phyloP scores from a whole-genome alignment of 257 asterid genomes.

The Scutellaria baicalensis region DNA sequence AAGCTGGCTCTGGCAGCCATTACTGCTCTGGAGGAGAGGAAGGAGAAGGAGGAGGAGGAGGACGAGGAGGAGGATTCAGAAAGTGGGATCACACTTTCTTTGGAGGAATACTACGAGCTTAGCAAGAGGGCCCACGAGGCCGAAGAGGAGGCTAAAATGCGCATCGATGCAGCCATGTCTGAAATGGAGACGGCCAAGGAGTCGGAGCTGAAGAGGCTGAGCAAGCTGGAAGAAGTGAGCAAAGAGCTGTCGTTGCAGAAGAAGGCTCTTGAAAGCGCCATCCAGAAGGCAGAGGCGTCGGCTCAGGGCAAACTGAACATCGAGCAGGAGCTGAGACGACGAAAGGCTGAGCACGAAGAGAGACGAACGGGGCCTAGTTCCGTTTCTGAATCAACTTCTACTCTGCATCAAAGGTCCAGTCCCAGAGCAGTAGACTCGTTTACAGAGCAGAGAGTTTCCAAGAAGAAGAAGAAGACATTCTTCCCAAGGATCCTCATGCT shows the following conservation, averaged over 20 bases:
- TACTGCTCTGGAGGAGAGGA: constrained; percentile 61
- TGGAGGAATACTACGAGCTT: constrained; percentile 80
- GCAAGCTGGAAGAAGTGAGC: constrained; percentile 57
- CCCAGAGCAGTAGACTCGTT: constrained; percentile 8
- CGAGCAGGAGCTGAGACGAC: constrained; percentile 69
- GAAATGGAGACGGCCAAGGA: constrained; percentile 73
- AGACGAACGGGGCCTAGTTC: constrained; percentile 38
- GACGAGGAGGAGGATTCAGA: constrained; percentile 29
- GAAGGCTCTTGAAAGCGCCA: constrained; percentile 47
- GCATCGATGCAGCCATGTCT: constrained; percentile 48
- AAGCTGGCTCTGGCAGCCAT: constrained; percentile 79
- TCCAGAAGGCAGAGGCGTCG: constrained; percentile 60
- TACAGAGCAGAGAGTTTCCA: constrained; percentile 5
- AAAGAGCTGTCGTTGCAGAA: constrained; percentile 37
- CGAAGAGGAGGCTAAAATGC: constrained; percentile 62
- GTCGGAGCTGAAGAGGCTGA: constrained; percentile 48
- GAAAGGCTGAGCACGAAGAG: constrained; percentile 75
- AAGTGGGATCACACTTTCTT: constrained; percentile 45
- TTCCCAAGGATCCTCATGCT: constrained; percentile 37
- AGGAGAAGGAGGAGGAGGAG: constrained; percentile 35
- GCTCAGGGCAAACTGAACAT: constrained; percentile 58
- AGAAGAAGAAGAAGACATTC: constrained; percentile 48
- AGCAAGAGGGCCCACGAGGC: constrained; percentile 86
- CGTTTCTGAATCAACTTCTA: constrained; percentile 19
- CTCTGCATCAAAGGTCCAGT: constrained; percentile 30